Evolutionary conservation across 176 grass and related monocot species (phyloP), one percentile per base, ranked within the genome.

Genomic region (Oryza meyeriana): DNA sequence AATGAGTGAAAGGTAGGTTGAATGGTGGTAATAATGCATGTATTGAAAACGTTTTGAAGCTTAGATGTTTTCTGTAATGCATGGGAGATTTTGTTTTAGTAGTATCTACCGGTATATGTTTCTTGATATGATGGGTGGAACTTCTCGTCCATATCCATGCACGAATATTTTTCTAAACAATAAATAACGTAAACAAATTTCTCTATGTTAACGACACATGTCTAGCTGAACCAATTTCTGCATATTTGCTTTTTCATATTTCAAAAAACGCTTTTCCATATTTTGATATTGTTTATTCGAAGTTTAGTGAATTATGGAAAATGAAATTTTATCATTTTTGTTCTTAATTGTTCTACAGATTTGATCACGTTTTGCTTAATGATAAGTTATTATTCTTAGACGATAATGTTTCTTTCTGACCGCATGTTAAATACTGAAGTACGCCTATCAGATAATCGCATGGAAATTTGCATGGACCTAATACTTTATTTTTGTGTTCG

Each of bases 1-100:
- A 78, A 39, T 67, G 44, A 82, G 34, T 67, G 28, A 83, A 89
- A 85, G 78, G 79, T 76, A 74, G 83, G 47, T 82, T 66, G 83
- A 73, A 76, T 86, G 73, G 47, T 72, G 61, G 29, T 41, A 71
- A 85, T 85, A 81, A 81, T 85, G 33, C 77, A 76, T 72, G 72
- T 29, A 64, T 74, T 77, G 66, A 17, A 81, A 81, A 80, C 40
- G 70, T 76, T 71, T 35, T 30, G 77, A 89, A 41, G 22, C 26
- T 85, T 18, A 61, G 24, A 39, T 59, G 66, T 82, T 86, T 59
- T 24, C 22, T 59, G 6, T 8, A 89, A 85, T 61, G 77, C 80
- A 82, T 45, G 68, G 41, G 59, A 77, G 57, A 3, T 16, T 29
- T 77, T 64, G 5, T 64, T 76, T 77, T 71, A 48, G 25, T 76